Evolutionary conservation across 1,284 basidiomycete genomes (phyloP).

Genomic region (Anthracocystis panici-leucophaei): DNA sequence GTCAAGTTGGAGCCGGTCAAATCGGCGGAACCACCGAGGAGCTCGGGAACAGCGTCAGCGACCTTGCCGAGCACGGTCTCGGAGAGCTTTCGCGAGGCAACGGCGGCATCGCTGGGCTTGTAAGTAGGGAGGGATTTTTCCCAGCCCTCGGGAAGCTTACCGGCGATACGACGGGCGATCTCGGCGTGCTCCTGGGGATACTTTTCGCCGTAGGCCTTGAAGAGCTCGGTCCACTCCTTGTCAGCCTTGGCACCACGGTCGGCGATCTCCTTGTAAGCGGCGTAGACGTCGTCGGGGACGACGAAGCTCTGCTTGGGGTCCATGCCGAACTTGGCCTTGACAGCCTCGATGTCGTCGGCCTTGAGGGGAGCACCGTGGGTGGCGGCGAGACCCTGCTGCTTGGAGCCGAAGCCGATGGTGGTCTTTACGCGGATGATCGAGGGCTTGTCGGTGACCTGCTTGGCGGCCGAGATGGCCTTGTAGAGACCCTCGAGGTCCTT

Average conservation of each 20-base stretch:
- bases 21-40: slow-evolving; percentile 86
- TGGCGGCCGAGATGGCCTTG: slow-evolving; percentile 82
- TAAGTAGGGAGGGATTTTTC: slow-evolving; percentile 86
- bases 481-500: slow-evolving; percentile 84
- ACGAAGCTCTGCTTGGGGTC: slow-evolving; percentile 83
- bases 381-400: slow-evolving; percentile 89
- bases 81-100: slow-evolving; percentile 91
- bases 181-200: slow-evolving; percentile 88
- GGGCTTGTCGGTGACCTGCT: slow-evolving; percentile 82
- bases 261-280: slow-evolving; percentile 77
- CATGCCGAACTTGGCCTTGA: slow-evolving; percentile 89
- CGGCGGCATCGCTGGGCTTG: slow-evolving; percentile 82
- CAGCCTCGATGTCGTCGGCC: slow-evolving; percentile 85
- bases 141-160: slow-evolving; percentile 86
- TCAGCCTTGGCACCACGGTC: slow-evolving; percentile 81
- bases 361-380: slow-evolving; percentile 93
- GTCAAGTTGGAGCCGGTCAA: slow-evolving; percentile 92
- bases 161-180: slow-evolving; percentile 84
- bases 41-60: slow-evolving; percentile 81
- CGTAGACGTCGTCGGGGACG: slow-evolving; percentile 81
- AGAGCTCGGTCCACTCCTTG: slow-evolving; percentile 80
- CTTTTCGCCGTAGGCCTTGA: slow-evolving; percentile 80
- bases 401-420: slow-evolving; percentile 93
- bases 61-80: slow-evolving; percentile 87
- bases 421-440: slow-evolving; percentile 87